A percentile compares a stretch with the other conserved stretches of the same genome.
These are phyloP conservation scores for Jaminaea rosea DNA, from an alignment of 1,284 basidiomycete genomes.

Conservation along the genomic window DNA sequence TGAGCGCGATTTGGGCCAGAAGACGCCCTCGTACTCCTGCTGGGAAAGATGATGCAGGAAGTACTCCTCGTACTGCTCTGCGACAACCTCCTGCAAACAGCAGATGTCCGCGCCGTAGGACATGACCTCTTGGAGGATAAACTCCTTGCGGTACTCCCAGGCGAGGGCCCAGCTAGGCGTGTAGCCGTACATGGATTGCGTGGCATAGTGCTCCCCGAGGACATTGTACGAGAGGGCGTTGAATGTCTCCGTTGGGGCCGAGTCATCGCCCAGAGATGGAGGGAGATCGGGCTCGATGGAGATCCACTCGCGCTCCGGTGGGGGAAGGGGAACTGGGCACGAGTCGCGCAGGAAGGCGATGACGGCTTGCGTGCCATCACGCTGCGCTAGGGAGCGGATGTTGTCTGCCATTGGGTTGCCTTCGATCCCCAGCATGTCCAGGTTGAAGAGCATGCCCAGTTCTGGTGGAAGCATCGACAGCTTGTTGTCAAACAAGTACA, in stretches of 20 bases:
- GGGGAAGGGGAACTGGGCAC: constrained; percentile 69
- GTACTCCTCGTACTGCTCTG: constrained; percentile 85
- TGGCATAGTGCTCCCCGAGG: constrained; percentile 83
- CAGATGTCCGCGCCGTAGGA: constrained; percentile 79
- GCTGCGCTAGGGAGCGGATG: constrained; percentile 73
- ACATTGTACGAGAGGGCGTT: constrained; percentile 87
- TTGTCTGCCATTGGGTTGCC: constrained; percentile 82
- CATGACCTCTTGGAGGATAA: constrained; percentile 78
- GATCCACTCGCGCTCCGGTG: constrained; percentile 76
- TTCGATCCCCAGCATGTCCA: constrained; percentile 87
- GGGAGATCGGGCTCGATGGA: constrained; percentile 62
- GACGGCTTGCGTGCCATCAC: constrained; percentile 80
- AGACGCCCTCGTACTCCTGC: constrained; percentile 81
- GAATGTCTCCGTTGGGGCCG: constrained; percentile 55
- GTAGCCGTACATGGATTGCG: constrained; percentile 85
- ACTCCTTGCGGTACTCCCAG: constrained; percentile 89
- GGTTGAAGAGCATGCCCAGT: constrained; percentile 80
- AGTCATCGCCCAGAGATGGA: constrained; percentile 46
- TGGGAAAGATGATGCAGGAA: constrained; percentile 68
- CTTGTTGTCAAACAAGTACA: constrained; percentile 92
- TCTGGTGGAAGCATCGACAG: constrained; percentile 74
- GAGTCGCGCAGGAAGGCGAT: constrained; percentile 81
- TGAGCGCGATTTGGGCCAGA: constrained; percentile 86
- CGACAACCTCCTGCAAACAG: constrained; percentile 85
- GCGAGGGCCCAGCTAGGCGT: constrained; percentile 90